Conservation (phyloP, 2,329 filamentous ascomycete genomes). For the Ceratocystis lukuohia region DNA sequence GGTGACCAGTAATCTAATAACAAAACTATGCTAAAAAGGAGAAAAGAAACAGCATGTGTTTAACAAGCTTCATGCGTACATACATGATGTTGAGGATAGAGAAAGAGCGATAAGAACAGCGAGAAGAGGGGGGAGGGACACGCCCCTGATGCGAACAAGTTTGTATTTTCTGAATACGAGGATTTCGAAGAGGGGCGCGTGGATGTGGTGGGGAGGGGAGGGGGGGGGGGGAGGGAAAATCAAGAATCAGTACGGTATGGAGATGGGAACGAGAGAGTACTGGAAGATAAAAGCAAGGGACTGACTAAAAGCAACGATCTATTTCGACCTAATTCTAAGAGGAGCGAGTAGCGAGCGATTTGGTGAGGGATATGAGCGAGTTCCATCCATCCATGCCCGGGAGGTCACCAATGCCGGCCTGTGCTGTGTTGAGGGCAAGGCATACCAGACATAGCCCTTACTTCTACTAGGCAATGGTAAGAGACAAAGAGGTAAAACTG, state of each 20-base stretch:
- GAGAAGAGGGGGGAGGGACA: not conserved
- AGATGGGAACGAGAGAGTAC: not conserved
- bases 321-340: not conserved
- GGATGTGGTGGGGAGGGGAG: not conserved
- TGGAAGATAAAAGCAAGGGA: not conserved
- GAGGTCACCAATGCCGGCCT: not conserved
- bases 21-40: not conserved
- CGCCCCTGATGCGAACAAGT: constrained; percentile 9
- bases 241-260: not conserved
- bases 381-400: not conserved
- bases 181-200: constrained; percentile 6
- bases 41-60: not conserved
- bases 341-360: not conserved
- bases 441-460: not conserved
- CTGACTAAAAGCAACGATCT: not conserved
- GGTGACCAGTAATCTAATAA: not conserved
- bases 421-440: not conserved
- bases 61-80: not conserved
- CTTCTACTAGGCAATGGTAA: not conserved
- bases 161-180: constrained; percentile 14
- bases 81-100: not conserved
- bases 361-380: not conserved
- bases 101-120: not conserved
- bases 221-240: not conserved
- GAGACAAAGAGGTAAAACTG: not conserved